Evolutionary conservation across 2,329 filamentous ascomycete species (phyloP).

Genomic region (Fusarium brachygibbosum): DNA sequence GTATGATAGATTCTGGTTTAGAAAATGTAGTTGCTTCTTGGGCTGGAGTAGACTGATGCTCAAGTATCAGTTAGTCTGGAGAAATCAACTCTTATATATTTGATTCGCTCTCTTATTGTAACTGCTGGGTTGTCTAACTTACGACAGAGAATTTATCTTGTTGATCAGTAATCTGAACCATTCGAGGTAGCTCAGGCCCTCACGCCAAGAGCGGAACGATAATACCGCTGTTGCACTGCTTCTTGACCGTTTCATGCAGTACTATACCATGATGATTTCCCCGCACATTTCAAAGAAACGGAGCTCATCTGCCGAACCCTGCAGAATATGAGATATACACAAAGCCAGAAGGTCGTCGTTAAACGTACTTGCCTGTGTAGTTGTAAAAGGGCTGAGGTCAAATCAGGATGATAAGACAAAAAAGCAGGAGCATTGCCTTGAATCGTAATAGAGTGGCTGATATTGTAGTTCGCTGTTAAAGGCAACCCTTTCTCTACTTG

Average conservation of each 20-base stretch:
- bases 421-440: too few relatives aligned
- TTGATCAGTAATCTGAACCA: fast-evolving
- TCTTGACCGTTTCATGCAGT: neutral
- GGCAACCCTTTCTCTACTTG: too few relatives aligned
- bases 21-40: too few relatives aligned
- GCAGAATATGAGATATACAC: too few relatives aligned
- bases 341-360: too few relatives aligned
- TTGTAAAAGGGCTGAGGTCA: too few relatives aligned
- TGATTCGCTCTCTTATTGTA: fast-evolving
- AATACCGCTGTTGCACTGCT: neutral
- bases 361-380: too few relatives aligned
- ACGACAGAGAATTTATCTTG: neutral
- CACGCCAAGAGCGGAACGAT: neutral
- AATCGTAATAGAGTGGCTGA: too few relatives aligned
- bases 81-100: neutral
- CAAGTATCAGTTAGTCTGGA: fast-evolving
- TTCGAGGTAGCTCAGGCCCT: neutral
- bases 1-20: neutral
- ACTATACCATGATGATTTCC: neutral
- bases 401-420: too few relatives aligned
- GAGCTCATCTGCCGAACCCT: too few relatives aligned
- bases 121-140: neutral
- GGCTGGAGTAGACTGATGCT: neutral
- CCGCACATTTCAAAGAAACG: too few relatives aligned
- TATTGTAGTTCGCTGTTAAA: too few relatives aligned